Evolutionary conservation across 2,329 filamentous ascomycete species (phyloP).

Genomic region (Juglanconis oblonga): DNA sequence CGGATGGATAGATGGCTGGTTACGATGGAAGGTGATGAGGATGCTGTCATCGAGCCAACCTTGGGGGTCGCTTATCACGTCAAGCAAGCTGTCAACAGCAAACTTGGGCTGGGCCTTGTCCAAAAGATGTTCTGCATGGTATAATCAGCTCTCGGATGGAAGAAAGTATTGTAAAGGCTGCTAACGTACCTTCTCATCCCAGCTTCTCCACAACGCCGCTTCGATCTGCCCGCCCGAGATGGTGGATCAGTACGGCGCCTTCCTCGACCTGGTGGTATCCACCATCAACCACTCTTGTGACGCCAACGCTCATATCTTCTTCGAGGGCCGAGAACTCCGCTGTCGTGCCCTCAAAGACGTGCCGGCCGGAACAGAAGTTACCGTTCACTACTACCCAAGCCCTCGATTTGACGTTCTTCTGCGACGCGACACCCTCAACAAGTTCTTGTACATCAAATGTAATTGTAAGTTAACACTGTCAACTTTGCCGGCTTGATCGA

Average conservation of each 20-base stretch:
- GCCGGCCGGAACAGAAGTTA: conserved; percentile 32
- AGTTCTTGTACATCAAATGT: conserved; percentile 27
- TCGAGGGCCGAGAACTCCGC: conserved; percentile 29
- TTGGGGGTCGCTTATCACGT: conserved; percentile 15
- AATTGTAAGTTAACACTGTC: conserved; percentile 21
- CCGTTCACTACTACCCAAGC: conserved; percentile 28
- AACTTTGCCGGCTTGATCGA: background rate
- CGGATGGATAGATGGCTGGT: conserved; percentile 12
- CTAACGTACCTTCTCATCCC: background rate
- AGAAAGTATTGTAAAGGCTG: too few species aligned
- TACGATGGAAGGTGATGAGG: conserved; percentile 12
- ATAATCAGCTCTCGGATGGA: background rate
- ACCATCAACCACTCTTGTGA: conserved; percentile 36
- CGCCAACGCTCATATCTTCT: conserved; percentile 32
- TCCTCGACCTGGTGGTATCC: conserved; percentile 28
- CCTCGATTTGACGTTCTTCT: conserved; percentile 23
- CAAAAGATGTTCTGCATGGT: conserved; percentile 22
- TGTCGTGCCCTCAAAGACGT: conserved; percentile 30
- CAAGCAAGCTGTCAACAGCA: conserved; percentile 13
- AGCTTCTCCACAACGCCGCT: conserved; percentile 28
- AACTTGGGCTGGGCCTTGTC: conserved; percentile 2
- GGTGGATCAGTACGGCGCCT: conserved; percentile 24
- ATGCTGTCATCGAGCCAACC: background rate
- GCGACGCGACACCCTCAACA: conserved; percentile 22
- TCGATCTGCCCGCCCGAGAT: conserved; percentile 21